Conservation (phyloP, 805 yeast species). For the Spathaspora passalidarum region DNA sequence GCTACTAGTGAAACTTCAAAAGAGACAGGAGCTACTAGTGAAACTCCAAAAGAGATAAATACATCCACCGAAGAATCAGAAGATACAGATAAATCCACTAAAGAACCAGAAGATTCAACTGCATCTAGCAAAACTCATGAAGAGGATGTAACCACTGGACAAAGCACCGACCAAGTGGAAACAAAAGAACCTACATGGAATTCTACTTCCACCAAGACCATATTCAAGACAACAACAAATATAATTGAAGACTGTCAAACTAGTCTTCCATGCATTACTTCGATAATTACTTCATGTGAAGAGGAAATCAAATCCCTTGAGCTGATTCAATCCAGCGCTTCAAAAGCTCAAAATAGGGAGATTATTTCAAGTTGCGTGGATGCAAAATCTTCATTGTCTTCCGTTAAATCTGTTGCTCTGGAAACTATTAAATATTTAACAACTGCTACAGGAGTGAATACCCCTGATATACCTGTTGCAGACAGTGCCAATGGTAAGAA, state of each 20-base stretch:
- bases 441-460: not conserved
- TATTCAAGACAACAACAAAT: conserved; percentile 1
- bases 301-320: conserved; percentile 6
- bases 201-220: not conserved
- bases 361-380: conserved; percentile 5
- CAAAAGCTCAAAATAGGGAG: conserved; percentile 2
- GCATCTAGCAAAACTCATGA: no score
- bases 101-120: no score
- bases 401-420: conserved; percentile 7
- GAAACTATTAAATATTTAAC: not conserved
- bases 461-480: not conserved
- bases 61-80: no score
- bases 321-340: conserved; percentile 3
- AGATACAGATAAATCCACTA: no score
- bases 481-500: not conserved
- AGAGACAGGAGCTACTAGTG: no score
- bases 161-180: no score
- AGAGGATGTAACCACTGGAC: no score
- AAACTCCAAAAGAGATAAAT: no score
- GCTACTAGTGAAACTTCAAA: no score
- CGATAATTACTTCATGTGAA: conserved; percentile 9
- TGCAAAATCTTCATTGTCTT: conserved; percentile 1
- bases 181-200: no score
- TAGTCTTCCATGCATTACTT: not conserved
- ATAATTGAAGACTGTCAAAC: not conserved